Base-by-base conservation (phyloP, 1,284 basidiomycete species). In the Boletus smithii region DNA sequence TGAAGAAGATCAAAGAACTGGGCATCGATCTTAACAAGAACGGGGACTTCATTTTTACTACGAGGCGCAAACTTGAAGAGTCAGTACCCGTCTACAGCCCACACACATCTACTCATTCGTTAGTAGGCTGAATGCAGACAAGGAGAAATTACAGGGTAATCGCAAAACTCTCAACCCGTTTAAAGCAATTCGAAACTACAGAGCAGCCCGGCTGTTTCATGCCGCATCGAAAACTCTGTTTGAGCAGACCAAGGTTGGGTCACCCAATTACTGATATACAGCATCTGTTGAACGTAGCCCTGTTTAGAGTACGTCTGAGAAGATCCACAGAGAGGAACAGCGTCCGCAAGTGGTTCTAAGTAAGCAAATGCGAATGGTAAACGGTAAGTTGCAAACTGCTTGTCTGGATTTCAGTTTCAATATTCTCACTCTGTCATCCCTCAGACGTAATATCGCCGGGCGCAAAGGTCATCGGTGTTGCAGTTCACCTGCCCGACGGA, bases 261-360 rank as follows among this genome's bases (percentile, higher is more conserved):
- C 5, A 10, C 4, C 2, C 3, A 4, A 27, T 8, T 22, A 10
- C 17, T 20, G 6, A 2, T 6, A 5, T 18, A n/a, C n/a, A 5
- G 23, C 17, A 7, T 29, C 5, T 10, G 9, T 11, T 54, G 16
- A 57, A 29, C n/a, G 3, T 16, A 8, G 2, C 3, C 14, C 4
- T 11, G 8, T 18, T 36, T 22, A 58, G 54, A 3, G 26, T 1
- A 58, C 32, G 2, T 58, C 54, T 2, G 56, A 58, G 30, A 36
- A 13, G 8, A 27, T 27, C n/a, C n/a, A 8, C 27, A 27, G 7
- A 27, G 27, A 27, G 27, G 7, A 7, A 9, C 8, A 3, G 27
- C 11, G 6, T 11, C 27, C 10, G 27, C 27, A 4, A 23, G 27
- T 27, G 27, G 10, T 27, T 27, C 27, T 7, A 3, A 27, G 27